These are phyloP conservation scores for Pseudogymnoascus sp. DNA, from an alignment of 2,329 filamentous ascomycete species.

Conservation along the genomic window DNA sequence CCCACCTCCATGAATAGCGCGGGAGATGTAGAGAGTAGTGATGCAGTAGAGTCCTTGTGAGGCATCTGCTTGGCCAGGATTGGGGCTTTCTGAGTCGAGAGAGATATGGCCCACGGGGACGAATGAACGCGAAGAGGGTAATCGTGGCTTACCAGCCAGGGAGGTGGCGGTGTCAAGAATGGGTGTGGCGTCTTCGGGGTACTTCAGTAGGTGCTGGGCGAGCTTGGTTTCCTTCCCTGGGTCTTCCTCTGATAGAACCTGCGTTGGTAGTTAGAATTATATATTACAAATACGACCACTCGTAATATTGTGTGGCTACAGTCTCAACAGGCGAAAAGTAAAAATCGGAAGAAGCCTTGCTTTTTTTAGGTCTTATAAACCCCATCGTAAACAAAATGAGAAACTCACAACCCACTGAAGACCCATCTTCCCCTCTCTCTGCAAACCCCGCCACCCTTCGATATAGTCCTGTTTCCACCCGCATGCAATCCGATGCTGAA, in stretches of 20 bases:
- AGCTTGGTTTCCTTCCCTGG: constrained; percentile 19
- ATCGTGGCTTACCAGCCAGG: constrained; percentile 20
- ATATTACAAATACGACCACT: neutral
- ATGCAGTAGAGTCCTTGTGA: constrained; percentile 23
- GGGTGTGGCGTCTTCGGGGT: constrained; percentile 19
- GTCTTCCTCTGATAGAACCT: constrained; percentile 19
- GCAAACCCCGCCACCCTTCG: constrained; percentile 18
- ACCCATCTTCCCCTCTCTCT: constrained; percentile 20
- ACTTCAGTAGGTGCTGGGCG: constrained; percentile 18
- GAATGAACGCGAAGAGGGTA: constrained; percentile 18
- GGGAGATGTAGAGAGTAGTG: constrained; percentile 24
- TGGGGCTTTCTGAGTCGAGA: constrained; percentile 17
- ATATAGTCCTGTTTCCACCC: constrained; percentile 40
- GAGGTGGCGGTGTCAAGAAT: constrained; percentile 21
- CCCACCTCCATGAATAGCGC: constrained; percentile 23
- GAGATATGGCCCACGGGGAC: constrained; percentile 27
- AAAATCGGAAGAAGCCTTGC: neutral
- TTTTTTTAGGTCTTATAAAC: neutral
- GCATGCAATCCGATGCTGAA: constrained; percentile 41
- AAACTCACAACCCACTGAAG: constrained; percentile 25
- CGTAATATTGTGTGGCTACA: neutral
- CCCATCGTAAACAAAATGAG: neutral
- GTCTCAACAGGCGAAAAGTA: neutral
- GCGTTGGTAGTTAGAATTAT: constrained; percentile 8
- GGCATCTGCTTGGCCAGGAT: constrained; percentile 13